A percentile compares a stretch with the other conserved stretches of the same genome.
phyloP scores from a whole-genome alignment of 2,329 filamentous ascomycete genomes.

The Paracoccidioides lutzii region DNA sequence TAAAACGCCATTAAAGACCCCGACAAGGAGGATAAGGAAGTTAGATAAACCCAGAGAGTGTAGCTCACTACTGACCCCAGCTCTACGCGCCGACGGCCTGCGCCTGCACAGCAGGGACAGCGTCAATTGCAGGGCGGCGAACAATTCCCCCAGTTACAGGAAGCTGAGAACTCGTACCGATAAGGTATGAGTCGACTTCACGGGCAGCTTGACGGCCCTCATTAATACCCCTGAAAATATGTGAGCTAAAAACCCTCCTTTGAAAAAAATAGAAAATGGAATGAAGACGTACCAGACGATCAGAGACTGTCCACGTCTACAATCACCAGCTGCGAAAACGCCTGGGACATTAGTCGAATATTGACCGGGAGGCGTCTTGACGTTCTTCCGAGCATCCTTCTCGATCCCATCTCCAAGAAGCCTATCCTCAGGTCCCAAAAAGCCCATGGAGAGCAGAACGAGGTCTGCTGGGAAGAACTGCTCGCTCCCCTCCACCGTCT shows the following conservation, averaged over 20 bases:
- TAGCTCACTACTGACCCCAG: neutral
- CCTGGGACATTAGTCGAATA: constrained; percentile 81
- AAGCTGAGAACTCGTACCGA: constrained; percentile 58
- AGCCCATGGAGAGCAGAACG: constrained; percentile 91
- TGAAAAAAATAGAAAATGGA: neutral
- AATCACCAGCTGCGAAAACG: constrained; percentile 90
- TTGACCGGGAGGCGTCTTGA: constrained; percentile 80
- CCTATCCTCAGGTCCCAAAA: constrained; percentile 83
- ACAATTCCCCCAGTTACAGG: constrained; percentile 89
- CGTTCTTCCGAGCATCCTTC: constrained; percentile 84
- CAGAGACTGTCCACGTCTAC: constrained; percentile 82
- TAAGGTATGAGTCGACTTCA: constrained; percentile 80
- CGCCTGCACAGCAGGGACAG: constrained; percentile 21
- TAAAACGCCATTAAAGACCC: neutral
- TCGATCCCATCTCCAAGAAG: constrained; percentile 80
- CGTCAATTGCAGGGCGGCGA: constrained; percentile 53
- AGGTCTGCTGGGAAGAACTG: constrained; percentile 95
- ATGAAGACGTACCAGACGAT: constrained; percentile 72
- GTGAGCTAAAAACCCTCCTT: constrained; percentile 5
- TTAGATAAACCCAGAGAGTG: neutral
- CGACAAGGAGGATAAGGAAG: too few species aligned
- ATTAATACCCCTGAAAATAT: constrained; percentile 65
- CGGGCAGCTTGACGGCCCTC: constrained; percentile 87
- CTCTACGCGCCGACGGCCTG: constrained; percentile 20
- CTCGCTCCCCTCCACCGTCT: constrained; percentile 84